A percentile compares a stretch with the other conserved stretches of the same genome.
These are phyloP conservation scores for Ogataea zsoltii DNA, from an alignment of 805 yeast genomes.

Conservation along the genomic window DNA sequence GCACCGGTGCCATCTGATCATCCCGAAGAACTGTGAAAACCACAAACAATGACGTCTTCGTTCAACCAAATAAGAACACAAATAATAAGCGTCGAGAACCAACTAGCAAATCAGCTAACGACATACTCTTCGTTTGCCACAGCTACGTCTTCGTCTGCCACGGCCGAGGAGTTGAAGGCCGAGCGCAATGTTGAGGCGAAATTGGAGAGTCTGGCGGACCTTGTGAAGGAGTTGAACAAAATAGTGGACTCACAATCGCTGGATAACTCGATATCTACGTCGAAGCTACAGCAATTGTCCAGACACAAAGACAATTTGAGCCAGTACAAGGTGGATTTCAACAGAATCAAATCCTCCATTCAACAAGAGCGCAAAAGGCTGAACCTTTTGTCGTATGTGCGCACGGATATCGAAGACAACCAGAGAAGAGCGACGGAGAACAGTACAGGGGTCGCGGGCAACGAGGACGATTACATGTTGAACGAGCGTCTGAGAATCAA, in stretches of 20 bases:
- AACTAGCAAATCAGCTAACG: conserved; percentile 55
- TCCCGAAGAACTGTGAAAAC: no score
- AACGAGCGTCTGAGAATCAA: conserved; percentile 77
- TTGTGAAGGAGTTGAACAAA: conserved; percentile 50
- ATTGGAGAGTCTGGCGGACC: conserved; percentile 52
- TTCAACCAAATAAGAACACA: conserved; percentile 71
- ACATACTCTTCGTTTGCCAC: conserved; percentile 56
- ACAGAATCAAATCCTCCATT: conserved; percentile 44
- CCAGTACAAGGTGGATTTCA: conserved; percentile 67
- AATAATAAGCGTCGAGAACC: conserved; percentile 68
- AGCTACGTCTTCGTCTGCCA: conserved; percentile 47
- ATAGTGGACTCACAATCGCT: conserved; percentile 46
- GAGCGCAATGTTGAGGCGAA: conserved; percentile 51
- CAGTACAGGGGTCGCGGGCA: conserved; percentile 17
- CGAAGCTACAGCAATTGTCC: conserved; percentile 76
- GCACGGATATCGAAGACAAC: conserved; percentile 76
- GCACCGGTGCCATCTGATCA: no score
- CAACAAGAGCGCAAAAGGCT: conserved; percentile 73
- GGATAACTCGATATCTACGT: conserved; percentile 55
- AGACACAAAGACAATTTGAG: conserved; percentile 76
- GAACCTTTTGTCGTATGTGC: conserved; percentile 72
- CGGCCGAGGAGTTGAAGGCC: conserved; percentile 47
- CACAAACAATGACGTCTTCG: conserved; percentile 40
- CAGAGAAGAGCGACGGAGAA: conserved; percentile 41
- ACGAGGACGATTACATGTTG: conserved; percentile 54